These are phyloP conservation scores for Poa annua DNA, from an alignment of 176 grass and related monocot genomes.

Conservation along the genomic window DNA sequence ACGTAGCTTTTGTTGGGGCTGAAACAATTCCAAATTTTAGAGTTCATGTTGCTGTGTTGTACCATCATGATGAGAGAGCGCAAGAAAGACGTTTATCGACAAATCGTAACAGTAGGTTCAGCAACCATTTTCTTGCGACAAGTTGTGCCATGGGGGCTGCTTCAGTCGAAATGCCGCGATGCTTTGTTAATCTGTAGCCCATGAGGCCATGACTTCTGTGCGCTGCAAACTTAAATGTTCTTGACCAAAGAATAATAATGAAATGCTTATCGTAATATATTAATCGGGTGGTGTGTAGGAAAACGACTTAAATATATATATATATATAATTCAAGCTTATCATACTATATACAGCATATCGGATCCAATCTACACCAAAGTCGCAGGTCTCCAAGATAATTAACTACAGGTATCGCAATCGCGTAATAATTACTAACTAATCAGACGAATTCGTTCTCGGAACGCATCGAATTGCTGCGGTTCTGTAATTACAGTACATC, in stretches of 20 bases:
- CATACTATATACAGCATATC: too few relatives aligned
- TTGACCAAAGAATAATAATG: background rate
- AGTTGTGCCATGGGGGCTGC: background rate
- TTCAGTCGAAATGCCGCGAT: background rate
- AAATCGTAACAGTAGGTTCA: background rate
- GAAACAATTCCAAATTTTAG: background rate
- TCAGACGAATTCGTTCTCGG: background rate
- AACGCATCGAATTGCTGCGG: constrained; percentile 37
- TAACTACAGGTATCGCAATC: background rate
- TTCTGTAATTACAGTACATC: background rate
- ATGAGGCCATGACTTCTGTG: background rate
- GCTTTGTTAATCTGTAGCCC: constrained; percentile 10
- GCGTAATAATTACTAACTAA: background rate
- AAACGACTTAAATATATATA: background rate
- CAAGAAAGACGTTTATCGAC: background rate
- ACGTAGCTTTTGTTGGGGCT: constrained; percentile 28
- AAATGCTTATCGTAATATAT: background rate
- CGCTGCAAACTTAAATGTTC: background rate
- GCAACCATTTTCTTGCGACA: background rate
- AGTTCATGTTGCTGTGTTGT: background rate
- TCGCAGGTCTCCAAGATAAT: background rate
- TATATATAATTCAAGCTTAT: background rate
- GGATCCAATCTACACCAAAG: too few relatives aligned
- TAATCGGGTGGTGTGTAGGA: background rate
- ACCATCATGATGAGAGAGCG: constrained; percentile 26